A percentile compares a stretch with the other conserved stretches of the same genome.
phyloP scores from a whole-genome alignment of 208 protist species.

The Naegleria lovaniensis region DNA sequence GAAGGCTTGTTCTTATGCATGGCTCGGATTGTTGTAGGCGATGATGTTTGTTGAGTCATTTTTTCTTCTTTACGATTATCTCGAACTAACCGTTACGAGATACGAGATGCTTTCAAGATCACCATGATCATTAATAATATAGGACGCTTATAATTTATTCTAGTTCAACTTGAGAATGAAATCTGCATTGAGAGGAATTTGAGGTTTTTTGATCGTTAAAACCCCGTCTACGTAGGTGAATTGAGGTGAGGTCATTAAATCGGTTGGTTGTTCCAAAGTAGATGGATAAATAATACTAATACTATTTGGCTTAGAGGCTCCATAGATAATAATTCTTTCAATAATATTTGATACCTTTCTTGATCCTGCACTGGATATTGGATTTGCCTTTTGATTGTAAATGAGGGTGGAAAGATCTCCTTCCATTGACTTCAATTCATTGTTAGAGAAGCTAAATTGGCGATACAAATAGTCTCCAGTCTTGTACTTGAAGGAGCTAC shows the following conservation, averaged over 20 bases:
- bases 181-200: neutral
- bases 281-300: neutral
- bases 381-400: neutral
- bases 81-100: neutral
- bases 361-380: too few relatives aligned
- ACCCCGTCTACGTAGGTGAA: neutral
- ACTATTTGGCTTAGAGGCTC: neutral
- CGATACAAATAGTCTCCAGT: constrained; percentile 31
- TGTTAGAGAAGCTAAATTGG: constrained; percentile 4
- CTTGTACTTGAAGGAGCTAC: constrained; percentile 48
- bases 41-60: neutral
- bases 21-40: neutral
- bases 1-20: neutral
- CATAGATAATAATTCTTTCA: constrained; percentile 16
- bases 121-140: too few relatives aligned
- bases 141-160: too few relatives aligned
- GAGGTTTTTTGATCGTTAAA: constrained; percentile 2
- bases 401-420: neutral
- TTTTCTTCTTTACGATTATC: neutral
- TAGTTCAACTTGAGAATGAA: neutral
- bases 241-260: neutral
- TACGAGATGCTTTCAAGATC: neutral
- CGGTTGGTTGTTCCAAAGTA: neutral
- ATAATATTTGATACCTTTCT: neutral
- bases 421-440: neutral